Base-by-base conservation (phyloP, 768 basidiomycete species). In the Clitopilus passeckerianus region DNA sequence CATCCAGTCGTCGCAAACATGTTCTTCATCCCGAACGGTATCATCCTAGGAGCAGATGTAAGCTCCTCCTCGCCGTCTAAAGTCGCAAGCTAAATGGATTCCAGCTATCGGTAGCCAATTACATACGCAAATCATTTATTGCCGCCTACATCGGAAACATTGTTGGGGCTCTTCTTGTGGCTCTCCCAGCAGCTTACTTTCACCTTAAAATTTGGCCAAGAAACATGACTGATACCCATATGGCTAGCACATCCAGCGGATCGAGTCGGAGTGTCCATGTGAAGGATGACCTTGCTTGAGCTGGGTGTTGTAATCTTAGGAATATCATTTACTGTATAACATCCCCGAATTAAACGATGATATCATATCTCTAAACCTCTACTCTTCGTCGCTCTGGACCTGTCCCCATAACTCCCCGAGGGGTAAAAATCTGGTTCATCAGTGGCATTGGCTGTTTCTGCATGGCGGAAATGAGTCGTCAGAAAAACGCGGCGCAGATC, bases 41-140 rank as follows among this genome's bases (percentile, higher is more conserved):
- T 90, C 34, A 84, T 90, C 80, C 84, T 89, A 65, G 80, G 84
- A 22, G 85, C 86, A 24, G 71, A 83, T 55, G 87, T 88, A 68
- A 64, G 85, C 71, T n/a, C 22, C 20, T 30, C 7, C 27, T 30
- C 27, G 7, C 27, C 27, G 3, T 7, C 27, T 7, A 30, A 30
- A 30, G 27, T 7, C 27, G 7, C 27, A 7, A 30, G 27, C 54
- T 55, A 22, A 24, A 20, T 37, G 20, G 34, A 59, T 54, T 54
- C 20, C 60, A 85, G 83, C 66, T 86, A 54, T 80, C 83, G 5
- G 72, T 73, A 14, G 81, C 73, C 3, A 71, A 77, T 27, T 90
- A 90, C 67, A 89, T 90, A 67, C 73, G 76, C 66, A 90, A 90
- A 86, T 90, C 89, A 2, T 67, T 90, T 33, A 82, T 90, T 65